Percentiles rank a stretch among this genome's conserved stretches.
Conservation (phyloP, 2,329 filamentous ascomycete species). For the Stagonosporopsis vannaccii region DNA sequence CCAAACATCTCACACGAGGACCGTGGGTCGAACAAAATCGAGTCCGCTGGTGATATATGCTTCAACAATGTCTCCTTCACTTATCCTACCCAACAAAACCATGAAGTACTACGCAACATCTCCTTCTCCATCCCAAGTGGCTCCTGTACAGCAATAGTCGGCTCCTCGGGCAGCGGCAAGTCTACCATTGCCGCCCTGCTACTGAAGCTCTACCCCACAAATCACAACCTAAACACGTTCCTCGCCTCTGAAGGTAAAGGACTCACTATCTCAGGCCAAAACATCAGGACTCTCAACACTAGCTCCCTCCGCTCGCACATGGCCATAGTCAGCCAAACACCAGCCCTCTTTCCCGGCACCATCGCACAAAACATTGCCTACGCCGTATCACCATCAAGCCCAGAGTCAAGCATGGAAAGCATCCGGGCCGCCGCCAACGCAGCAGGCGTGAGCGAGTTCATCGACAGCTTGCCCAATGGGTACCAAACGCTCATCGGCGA, state of each 20-base stretch:
- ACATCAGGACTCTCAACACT: slow-evolving; percentile 67
- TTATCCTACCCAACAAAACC: slow-evolving; percentile 68
- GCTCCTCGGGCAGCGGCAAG: slow-evolving; percentile 88
- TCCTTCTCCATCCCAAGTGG: slow-evolving; percentile 69
- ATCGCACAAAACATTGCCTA: slow-evolving; percentile 85
- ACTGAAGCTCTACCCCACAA: slow-evolving; percentile 69
- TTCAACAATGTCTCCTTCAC: slow-evolving; percentile 72
- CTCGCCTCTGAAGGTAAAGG: slow-evolving; percentile 30
- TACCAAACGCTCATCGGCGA: slow-evolving; percentile 80
- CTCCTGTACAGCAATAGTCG: slow-evolving; percentile 79
- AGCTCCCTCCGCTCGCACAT: slow-evolving; percentile 66
- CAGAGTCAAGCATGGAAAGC: slow-evolving; percentile 52
- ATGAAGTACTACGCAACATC: slow-evolving; percentile 67
- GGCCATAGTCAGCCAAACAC: slow-evolving; percentile 73
- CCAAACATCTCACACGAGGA: slow-evolving; percentile 66
- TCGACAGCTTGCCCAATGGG: slow-evolving; percentile 72
- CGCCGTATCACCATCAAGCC: slow-evolving; percentile 67
- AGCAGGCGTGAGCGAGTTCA: slow-evolving; percentile 79
- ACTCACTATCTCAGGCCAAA: slow-evolving; percentile 65
- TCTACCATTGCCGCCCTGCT: slow-evolving; percentile 81
- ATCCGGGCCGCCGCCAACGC: slow-evolving; percentile 60
- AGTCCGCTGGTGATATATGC: slow-evolving; percentile 61
- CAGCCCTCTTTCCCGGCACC: slow-evolving; percentile 78
- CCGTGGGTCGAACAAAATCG: slow-evolving; percentile 55
- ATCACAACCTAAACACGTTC: not conserved